Percentiles rank a stretch among this genome's conserved stretches.
Evolutionary conservation across 495 filamentous ascomycete genomes (phyloP).

Genomic region (Xylaria sp.): DNA sequence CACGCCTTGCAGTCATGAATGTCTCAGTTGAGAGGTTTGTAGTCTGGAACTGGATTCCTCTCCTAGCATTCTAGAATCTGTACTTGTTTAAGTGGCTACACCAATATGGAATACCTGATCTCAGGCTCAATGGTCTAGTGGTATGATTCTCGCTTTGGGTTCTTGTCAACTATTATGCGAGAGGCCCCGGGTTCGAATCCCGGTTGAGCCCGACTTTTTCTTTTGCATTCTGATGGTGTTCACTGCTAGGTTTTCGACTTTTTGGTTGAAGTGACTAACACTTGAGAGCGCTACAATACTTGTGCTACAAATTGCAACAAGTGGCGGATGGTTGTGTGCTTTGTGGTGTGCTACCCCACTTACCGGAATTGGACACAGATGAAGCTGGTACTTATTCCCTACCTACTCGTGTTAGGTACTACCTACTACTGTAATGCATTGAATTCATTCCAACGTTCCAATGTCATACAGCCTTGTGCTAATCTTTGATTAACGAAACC

Average conservation of each 20-base stretch:
- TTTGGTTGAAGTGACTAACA: too few species aligned
- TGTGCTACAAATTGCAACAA: not conserved
- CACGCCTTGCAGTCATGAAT: too few species aligned
- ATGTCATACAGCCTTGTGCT: too few species aligned
- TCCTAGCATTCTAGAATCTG: not conserved
- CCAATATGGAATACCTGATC: not conserved
- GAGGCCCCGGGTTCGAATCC: slow-evolving; percentile 32
- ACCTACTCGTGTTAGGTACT: too few species aligned
- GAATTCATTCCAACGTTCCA: too few species aligned
- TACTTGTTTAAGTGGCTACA: too few species aligned
- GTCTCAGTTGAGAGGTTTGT: too few species aligned
- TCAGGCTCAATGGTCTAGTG: slow-evolving; percentile 30
- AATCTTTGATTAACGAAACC: too few species aligned
- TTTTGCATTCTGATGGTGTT: not conserved
- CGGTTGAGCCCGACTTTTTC: slow-evolving; percentile 23
- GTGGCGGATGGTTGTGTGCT: not conserved
- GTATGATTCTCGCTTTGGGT: slow-evolving; percentile 33
- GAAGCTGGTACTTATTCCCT: not conserved
- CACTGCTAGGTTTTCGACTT: too few species aligned
- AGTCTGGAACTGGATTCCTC: not conserved
- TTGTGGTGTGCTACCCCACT: not conserved
- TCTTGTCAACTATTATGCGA: slow-evolving; percentile 19
- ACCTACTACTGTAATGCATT: not conserved
- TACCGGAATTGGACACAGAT: not conserved
- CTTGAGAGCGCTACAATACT: too few species aligned